phyloP scores from a whole-genome alignment of 2,329 filamentous ascomycete genomes.

The Aureobasidium lini region DNA sequence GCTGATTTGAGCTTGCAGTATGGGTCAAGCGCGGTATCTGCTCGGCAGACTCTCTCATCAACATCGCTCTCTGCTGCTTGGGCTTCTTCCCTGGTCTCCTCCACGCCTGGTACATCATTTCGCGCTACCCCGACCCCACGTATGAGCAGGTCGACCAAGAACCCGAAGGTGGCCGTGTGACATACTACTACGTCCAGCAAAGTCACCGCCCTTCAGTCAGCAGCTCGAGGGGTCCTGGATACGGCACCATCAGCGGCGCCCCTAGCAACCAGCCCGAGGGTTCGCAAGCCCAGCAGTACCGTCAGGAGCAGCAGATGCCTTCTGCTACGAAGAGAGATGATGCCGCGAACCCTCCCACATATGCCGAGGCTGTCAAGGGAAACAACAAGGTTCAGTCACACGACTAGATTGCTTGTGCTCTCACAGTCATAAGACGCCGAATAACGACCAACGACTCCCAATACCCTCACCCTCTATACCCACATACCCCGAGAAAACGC shows the following conservation, averaged over 20 bases:
- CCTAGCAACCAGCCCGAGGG: constrained; percentile 34
- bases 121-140: constrained; percentile 69
- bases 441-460: not conserved
- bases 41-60: constrained; percentile 86
- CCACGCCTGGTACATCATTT: constrained; percentile 97
- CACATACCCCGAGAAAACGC: not conserved
- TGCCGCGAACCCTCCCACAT: constrained; percentile 70
- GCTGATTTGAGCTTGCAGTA: constrained; percentile 47
- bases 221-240: constrained; percentile 17
- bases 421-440: not conserved
- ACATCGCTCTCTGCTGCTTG: constrained; percentile 71
- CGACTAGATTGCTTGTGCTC: constrained; percentile 35
- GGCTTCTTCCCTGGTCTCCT: constrained; percentile 70
- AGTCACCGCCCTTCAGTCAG: constrained; percentile 16
- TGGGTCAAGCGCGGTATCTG: constrained; percentile 97
- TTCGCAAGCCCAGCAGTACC: constrained; percentile 19
- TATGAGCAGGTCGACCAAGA: constrained; percentile 59
- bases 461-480: not conserved
- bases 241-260: constrained; percentile 34
- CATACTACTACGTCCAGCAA: constrained; percentile 62
- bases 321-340: not conserved
- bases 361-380: constrained; percentile 80
- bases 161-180: constrained; percentile 51
- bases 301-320: constrained; percentile 30
- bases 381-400: constrained; percentile 82